phyloP scores from a whole-genome alignment of 257 asterid genomes.

The Leptodermis oblonga region DNA sequence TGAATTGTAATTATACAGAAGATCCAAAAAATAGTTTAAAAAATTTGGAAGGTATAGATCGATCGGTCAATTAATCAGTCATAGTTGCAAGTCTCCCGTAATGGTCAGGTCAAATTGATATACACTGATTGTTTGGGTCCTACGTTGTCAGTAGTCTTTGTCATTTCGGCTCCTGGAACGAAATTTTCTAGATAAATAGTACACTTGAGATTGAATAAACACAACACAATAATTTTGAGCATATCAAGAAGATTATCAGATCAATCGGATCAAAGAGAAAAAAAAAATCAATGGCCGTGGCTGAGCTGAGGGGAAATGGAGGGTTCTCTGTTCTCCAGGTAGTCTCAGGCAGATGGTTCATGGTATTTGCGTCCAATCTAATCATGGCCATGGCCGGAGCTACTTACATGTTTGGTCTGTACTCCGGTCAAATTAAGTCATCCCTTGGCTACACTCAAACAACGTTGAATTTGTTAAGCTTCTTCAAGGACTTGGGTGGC shows the following conservation, averaged over 20 bases:
- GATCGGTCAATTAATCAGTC: conserved; percentile 1
- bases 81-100: background rate
- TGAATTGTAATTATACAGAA: no score
- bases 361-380: conserved; percentile 47
- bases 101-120: background rate
- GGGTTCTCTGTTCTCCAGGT: conserved; percentile 26
- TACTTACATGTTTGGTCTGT: conserved; percentile 60
- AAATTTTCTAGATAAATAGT: background rate
- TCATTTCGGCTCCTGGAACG: background rate
- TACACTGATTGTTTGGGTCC: background rate
- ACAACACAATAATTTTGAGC: background rate
- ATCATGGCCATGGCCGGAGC: conserved; percentile 65
- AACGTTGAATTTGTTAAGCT: conserved; percentile 48
- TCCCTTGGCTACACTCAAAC: conserved; percentile 61
- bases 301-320: conserved; percentile 10
- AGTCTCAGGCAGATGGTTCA: conserved; percentile 54
- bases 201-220: background rate
- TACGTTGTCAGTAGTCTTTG: background rate
- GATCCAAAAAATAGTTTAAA: conserved; percentile 10
- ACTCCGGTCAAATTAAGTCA: conserved; percentile 44
- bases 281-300: conserved; percentile 9
- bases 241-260: background rate
- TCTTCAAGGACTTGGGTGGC: conserved; percentile 60
- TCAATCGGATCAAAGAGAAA: background rate
- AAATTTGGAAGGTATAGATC: background rate